Evolutionary conservation across 2,329 filamentous ascomycete genomes (phyloP).

Genomic region (Alternaria arborescens): DNA sequence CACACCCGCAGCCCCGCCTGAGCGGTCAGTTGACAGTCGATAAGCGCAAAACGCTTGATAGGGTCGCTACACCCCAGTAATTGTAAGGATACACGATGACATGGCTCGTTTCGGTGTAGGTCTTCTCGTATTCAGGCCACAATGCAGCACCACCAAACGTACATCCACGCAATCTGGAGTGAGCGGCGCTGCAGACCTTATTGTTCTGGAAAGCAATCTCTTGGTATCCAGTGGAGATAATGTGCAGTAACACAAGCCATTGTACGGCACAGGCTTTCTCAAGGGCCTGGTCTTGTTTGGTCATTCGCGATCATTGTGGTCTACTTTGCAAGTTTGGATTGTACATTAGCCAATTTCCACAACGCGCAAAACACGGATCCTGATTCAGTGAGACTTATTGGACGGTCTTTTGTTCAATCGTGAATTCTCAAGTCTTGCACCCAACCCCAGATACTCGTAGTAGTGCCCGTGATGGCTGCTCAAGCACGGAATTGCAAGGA

Average conservation of each 20-base stretch:
- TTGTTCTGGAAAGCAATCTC: background rate
- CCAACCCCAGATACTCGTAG: background rate
- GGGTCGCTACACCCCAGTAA: background rate
- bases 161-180: background rate
- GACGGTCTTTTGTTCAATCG: background rate
- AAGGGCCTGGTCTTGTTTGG: background rate
- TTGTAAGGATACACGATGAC: background rate
- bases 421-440: background rate
- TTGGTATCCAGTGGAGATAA: background rate
- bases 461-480: background rate
- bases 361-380: background rate
- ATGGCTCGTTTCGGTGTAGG: background rate
- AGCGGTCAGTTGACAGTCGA: background rate
- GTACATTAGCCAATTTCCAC: background rate
- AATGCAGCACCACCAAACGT: background rate
- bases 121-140: background rate
- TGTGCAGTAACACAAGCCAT: no score
- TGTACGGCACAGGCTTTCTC: background rate
- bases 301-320: background rate
- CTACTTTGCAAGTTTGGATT: background rate
- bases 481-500: background rate
- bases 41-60: conserved; percentile 9
- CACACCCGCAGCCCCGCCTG: background rate
- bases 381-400: background rate
- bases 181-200: background rate